phyloP scores from a whole-genome alignment of 306 rosid genomes.

The Ormosia emarginata region DNA sequence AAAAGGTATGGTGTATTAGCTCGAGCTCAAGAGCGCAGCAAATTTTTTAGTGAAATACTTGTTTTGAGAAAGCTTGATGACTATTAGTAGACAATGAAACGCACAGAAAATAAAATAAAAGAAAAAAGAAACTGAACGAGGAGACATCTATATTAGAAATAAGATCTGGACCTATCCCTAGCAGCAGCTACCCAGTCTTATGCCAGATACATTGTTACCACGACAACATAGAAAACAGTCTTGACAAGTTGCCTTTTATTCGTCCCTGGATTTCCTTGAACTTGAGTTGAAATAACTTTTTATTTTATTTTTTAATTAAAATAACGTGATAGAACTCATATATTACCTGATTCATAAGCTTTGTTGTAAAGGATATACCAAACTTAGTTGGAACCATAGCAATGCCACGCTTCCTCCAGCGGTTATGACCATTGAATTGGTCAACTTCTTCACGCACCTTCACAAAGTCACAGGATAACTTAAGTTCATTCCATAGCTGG shows the following conservation, averaged over 20 bases:
- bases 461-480: constrained; percentile 63
- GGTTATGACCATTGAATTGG: constrained; percentile 58
- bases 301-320: background rate
- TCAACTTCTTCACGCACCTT: constrained; percentile 70
- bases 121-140: background rate
- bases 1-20: background rate
- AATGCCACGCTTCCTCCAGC: constrained; percentile 93
- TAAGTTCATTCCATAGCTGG: constrained; percentile 74
- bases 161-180: background rate
- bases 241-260: constrained; percentile 1
- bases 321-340: background rate
- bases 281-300: background rate
- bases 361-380: constrained; percentile 85
- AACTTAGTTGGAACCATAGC: constrained; percentile 91
- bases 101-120: background rate
- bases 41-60: background rate
- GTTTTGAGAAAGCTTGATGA: background rate
- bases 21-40: background rate
- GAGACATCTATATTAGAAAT: background rate
- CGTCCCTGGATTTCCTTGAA: background rate
- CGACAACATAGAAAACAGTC: constrained; percentile 14
- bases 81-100: background rate
- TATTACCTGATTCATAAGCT: constrained; percentile 90
- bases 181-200: constrained; percentile 8
- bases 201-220: constrained; percentile 3